phyloP scores from a whole-genome alignment of 768 basidiomycete species.

The Lepiota venenata region DNA sequence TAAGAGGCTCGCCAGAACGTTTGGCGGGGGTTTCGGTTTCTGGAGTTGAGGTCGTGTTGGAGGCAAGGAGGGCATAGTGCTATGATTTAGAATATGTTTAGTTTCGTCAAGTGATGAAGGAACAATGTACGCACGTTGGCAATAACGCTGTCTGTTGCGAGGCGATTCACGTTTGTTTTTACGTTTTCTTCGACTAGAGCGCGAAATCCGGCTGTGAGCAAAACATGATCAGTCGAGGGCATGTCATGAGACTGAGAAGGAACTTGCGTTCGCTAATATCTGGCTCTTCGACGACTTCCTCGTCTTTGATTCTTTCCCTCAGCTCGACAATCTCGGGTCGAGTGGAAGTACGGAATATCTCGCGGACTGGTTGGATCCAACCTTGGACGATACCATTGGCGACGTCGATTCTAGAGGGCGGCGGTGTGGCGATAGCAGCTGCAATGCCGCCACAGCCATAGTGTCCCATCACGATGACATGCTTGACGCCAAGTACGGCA shows the following conservation, averaged over 20 bases:
- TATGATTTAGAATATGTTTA: not conserved
- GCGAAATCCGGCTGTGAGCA: conserved; percentile 31
- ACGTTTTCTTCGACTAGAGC: conserved; percentile 15
- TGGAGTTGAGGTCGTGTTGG: not conserved
- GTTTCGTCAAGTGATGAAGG: not conserved
- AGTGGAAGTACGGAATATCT: conserved; percentile 29
- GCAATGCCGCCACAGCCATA: conserved; percentile 42
- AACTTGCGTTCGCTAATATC: conserved; percentile 28
- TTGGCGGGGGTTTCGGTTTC: not conserved
- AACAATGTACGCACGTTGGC: conserved; percentile 14
- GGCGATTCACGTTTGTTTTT: conserved; percentile 15
- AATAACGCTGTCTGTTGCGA: conserved; percentile 18
- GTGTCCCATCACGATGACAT: conserved; percentile 41
- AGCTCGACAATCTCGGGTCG: conserved; percentile 32
- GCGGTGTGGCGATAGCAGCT: conserved; percentile 29
- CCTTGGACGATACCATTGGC: conserved; percentile 29
- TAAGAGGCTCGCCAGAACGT: conserved; percentile 13
- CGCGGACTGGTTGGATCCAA: conserved; percentile 38
- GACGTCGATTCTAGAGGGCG: conserved; percentile 19
- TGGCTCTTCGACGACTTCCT: conserved; percentile 21
- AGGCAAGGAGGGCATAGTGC: conserved; percentile 15
- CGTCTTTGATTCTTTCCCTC: conserved; percentile 20
- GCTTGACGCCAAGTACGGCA: conserved; percentile 30
- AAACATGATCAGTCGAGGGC: not conserved
- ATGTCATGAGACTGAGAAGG: not conserved